Conservation (phyloP, 1,284 basidiomycete species). For the Ustanciosporium gigantosporum region DNA sequence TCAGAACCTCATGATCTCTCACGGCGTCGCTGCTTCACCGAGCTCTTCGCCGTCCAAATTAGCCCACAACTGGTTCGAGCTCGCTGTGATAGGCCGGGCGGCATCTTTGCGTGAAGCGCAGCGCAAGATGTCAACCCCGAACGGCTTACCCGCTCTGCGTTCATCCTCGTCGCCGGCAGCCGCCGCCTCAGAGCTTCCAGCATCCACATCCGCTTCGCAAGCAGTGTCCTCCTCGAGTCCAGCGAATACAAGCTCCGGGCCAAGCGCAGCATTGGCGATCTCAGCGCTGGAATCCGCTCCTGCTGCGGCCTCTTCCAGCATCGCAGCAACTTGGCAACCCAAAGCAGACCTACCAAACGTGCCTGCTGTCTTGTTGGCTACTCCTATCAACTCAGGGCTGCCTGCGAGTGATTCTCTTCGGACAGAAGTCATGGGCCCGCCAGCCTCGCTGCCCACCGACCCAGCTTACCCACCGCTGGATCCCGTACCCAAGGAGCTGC, state of each 20-base stretch:
- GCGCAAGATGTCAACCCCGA: constrained; percentile 11
- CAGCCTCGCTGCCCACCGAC: constrained; percentile 25
- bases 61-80: constrained; percentile 32
- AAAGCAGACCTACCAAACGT: background rate
- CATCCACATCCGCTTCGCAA: background rate
- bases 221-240: background rate
- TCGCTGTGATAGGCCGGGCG: constrained; percentile 17
- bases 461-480: constrained; percentile 31
- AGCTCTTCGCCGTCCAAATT: too few relatives aligned
- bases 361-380: constrained; percentile 3
- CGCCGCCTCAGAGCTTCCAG: background rate
- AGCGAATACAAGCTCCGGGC: background rate
- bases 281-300: too few relatives aligned
- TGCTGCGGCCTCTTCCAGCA: background rate
- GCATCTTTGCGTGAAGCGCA: constrained; percentile 17
- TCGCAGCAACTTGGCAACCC: too few relatives aligned
- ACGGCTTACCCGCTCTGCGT: too few relatives aligned
- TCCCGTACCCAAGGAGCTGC: constrained; percentile 12
- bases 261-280: too few relatives aligned
- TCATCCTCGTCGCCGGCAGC: background rate
- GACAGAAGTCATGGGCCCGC: constrained; percentile 45
- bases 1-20: too few relatives aligned
- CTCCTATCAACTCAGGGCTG: background rate
- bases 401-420: constrained; percentile 10
- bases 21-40: too few relatives aligned